Evolutionary conservation across 805 yeast genomes (phyloP).

Genomic region (Saccharomyces paradoxus): DNA sequence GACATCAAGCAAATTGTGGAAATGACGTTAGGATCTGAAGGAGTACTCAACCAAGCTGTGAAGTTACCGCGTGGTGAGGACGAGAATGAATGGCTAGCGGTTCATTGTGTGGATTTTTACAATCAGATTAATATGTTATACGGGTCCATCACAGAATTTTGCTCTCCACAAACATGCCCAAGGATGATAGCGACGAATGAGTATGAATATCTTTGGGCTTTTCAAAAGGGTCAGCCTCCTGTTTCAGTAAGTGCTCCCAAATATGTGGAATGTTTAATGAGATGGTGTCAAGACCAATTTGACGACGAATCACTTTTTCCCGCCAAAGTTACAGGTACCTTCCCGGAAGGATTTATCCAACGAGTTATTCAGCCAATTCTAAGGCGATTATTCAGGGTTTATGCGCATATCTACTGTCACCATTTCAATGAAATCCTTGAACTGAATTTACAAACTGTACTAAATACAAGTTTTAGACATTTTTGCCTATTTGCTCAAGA

Average conservation of each 20-base stretch:
- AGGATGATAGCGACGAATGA: slow-evolving; percentile 96
- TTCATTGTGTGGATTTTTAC: slow-evolving; percentile 94
- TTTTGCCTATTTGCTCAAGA: slow-evolving; percentile 82
- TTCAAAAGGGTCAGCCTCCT: slow-evolving; percentile 60
- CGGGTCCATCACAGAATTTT: slow-evolving; percentile 91
- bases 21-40: slow-evolving; percentile 88
- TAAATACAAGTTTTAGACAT: slow-evolving; percentile 91
- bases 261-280: slow-evolving; percentile 87
- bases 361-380: slow-evolving; percentile 71
- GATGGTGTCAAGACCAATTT: slow-evolving; percentile 87
- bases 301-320: slow-evolving; percentile 92
- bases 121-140: slow-evolving; percentile 94
- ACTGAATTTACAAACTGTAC: slow-evolving; percentile 82
- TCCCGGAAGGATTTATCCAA: slow-evolving; percentile 73
- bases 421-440: slow-evolving; percentile 94
- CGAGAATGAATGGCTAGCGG: slow-evolving; percentile 89
- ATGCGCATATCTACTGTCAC: slow-evolving; percentile 96
- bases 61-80: slow-evolving; percentile 90
- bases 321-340: slow-evolving; percentile 80
- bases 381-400: slow-evolving; percentile 85
- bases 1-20: slow-evolving; percentile 86
- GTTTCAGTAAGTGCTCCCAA: slow-evolving; percentile 89
- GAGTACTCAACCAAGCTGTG: slow-evolving; percentile 86
- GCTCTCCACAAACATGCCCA: slow-evolving; percentile 92
- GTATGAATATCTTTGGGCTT: slow-evolving; percentile 96